Evolutionary conservation across 2,329 filamentous ascomycete species (phyloP), one percentile per base, ranked within the genome.

Genomic region (Pyricularia pennisetigena): DNA sequence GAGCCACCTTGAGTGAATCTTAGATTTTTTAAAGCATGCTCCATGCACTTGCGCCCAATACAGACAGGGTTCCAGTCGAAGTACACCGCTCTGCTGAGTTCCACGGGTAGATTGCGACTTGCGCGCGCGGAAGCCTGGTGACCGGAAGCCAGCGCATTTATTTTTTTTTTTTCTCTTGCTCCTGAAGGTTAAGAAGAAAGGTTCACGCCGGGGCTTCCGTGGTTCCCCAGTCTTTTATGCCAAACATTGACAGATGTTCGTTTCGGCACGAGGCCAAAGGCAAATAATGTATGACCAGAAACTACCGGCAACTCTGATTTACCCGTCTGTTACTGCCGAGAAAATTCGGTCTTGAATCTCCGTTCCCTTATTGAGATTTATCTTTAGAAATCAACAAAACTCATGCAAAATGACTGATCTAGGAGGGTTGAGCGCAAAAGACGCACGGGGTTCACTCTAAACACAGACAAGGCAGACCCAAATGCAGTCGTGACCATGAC

Each of bases 251-350:
- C 14, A 28, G 23, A 62, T 28, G 9, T 1, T 62, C 14, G 14
- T 62, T 29, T 26, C 24, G 59, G 24, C 24, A 28, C 59, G 59
- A 26, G 59, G 59, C 59, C 57, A 61, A 26, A 62, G 59, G 14
- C 12, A 62, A 62, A 28, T 62, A 26, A 62, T 62, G 59, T 16
- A 62, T 9, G 16, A 62, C 24, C 14, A 62, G 16, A 62, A 62
- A 62, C 59, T 62, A 68, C 26, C 49, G 61, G 35, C 14, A 23
- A 64, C 30, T 63, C 63, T 67, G 26, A 65, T 69, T 71, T 72
- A 68, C 70, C 71, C 70, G 69, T 72, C 71, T 73, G 69, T 68
- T 70, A 69, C 70, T 69, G 70, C 69, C 67, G 72, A 72, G 72
- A 57, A 49, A 62, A 41, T 28, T 32, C 24, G 66, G 59, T 20